Evolutionary conservation across 768 basidiomycete genomes (phyloP).

Genomic region (Strobilomyces confusus): DNA sequence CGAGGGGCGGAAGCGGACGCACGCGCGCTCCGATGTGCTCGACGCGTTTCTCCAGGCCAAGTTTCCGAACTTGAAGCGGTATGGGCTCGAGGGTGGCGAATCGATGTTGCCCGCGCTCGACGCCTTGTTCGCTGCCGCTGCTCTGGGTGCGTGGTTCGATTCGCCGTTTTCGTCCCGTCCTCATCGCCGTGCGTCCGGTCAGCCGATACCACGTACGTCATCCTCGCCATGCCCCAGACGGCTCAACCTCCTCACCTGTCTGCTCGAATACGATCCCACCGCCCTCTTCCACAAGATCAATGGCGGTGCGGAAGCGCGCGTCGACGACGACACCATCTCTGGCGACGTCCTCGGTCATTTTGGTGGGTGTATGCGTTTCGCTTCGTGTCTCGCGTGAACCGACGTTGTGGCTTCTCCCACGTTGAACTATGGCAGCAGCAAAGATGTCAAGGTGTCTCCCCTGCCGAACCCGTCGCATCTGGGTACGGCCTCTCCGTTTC

Average conservation of each 20-base stretch:
- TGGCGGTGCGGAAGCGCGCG: slow-evolving; percentile 61
- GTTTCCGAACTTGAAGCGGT: slow-evolving; percentile 85
- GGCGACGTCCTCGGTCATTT: slow-evolving; percentile 91
- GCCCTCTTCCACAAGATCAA: slow-evolving; percentile 85
- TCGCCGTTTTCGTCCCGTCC: background rate
- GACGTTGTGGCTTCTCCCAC: slow-evolving; percentile 55
- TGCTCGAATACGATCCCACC: slow-evolving; percentile 62
- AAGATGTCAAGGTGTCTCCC: slow-evolving; percentile 63
- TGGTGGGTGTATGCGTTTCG: slow-evolving; percentile 35
- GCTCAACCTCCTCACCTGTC: slow-evolving; percentile 77
- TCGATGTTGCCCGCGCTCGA: slow-evolving; percentile 91
- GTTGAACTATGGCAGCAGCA: slow-evolving; percentile 58
- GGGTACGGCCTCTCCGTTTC: too few relatives aligned
- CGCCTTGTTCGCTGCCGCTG: slow-evolving; percentile 63
- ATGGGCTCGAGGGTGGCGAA: slow-evolving; percentile 89
- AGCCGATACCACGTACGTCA: slow-evolving; percentile 68
- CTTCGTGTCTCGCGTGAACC: slow-evolving; percentile 24
- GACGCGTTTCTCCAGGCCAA: slow-evolving; percentile 84
- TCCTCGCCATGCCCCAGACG: slow-evolving; percentile 89
- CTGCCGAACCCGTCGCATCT: slow-evolving; percentile 80
- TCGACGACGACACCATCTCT: slow-evolving; percentile 59
- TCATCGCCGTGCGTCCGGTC: background rate
- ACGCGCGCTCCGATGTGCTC: slow-evolving; percentile 71
- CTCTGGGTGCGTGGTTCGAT: slow-evolving; percentile 48
- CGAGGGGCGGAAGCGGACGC: slow-evolving; percentile 48